phyloP scores from a whole-genome alignment of 164 flowering plant genomes.

The Brasenia schreberi region DNA sequence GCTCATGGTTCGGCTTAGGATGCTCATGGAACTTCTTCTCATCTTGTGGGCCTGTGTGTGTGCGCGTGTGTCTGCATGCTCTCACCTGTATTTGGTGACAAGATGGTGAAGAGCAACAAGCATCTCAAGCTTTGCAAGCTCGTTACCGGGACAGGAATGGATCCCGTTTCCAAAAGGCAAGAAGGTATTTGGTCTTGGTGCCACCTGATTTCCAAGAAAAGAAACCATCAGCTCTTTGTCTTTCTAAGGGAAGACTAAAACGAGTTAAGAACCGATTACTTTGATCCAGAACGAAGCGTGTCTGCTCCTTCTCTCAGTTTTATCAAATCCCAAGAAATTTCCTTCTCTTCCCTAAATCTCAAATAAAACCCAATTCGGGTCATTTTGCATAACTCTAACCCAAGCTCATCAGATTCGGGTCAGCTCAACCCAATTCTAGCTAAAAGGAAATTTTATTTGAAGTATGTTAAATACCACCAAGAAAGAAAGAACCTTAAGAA shows the following conservation, averaged over 20 bases:
- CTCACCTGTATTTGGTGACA: constrained; percentile 60
- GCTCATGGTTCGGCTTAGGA: too few relatives aligned
- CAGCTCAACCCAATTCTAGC: too few relatives aligned
- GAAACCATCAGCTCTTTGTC: background rate
- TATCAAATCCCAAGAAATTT: background rate
- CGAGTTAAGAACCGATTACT: background rate
- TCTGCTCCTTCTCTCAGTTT: background rate
- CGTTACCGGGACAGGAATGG: constrained; percentile 76
- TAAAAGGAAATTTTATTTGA: too few relatives aligned
- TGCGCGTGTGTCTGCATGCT: background rate
- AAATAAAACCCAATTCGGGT: background rate
- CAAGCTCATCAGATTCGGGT: too few relatives aligned
- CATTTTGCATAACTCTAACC: too few relatives aligned
- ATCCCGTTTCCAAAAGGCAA: constrained; percentile 72
- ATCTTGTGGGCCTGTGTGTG: background rate
- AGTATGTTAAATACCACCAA: too few relatives aligned
- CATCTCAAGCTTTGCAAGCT: constrained; percentile 74
- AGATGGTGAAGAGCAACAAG: constrained; percentile 50
- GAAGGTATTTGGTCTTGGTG: constrained; percentile 64
- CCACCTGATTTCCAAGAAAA: constrained; percentile 22
- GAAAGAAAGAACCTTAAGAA: too few relatives aligned
- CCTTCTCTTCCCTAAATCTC: background rate
- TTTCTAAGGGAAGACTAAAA: background rate
- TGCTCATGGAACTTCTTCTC: background rate
- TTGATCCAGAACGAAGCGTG: background rate